Evolutionary conservation across 192 early-diverging fungal species (phyloP), one percentile per base, ranked within the genome.

Genomic region (Coemansia sp.): DNA sequence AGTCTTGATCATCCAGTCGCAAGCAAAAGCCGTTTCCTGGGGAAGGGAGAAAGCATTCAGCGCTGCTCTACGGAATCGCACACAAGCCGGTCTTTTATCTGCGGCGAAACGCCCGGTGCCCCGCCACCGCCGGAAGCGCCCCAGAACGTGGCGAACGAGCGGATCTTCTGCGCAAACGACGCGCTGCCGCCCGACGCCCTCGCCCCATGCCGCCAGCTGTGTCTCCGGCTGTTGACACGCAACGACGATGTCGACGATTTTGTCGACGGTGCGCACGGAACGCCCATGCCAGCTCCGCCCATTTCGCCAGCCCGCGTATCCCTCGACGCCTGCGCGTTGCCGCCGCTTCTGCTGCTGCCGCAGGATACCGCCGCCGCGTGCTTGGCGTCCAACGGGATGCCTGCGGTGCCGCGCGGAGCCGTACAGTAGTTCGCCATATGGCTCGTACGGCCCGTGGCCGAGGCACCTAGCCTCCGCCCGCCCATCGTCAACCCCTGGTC

Each of bases 151-250:
- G 75, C 75, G 17, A 78, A 57, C 13, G 75, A 71, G 15, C 75
- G 75, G 30, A 78, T 62, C 51, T 71, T 71, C 24, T 78, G 75
- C 10, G 75, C 66, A 71, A 78, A 68, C 34, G 61, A 65, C 17
- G 66, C 39, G 13, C 27, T 30, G 27, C 27, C 27, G 27, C 27
- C 27, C 27, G 27, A 30, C 7, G 27, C 7, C 27, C 7, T 30
- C 7, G 27, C 27, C 4, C 27, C 27, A 7, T 30, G 27, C 4
- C 27, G 27, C 27, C 27, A 30, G 51, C 59, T 64, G 42, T 68
- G 62, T 0, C 75, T 69, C 75, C 75, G 68, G 62, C 69, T 78
- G 15, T 61, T 65, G 21, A 65, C 58, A 37, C 69, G 61, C 11
- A 67, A 48, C 37, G 69, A 71, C 7, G 75, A 71, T 37, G 59